A percentile compares a stretch with the other conserved stretches of the same genome.
phyloP scores from a whole-genome alignment of 805 yeast genomes.

The Cyberlindnera nakhonratchasimensis region DNA sequence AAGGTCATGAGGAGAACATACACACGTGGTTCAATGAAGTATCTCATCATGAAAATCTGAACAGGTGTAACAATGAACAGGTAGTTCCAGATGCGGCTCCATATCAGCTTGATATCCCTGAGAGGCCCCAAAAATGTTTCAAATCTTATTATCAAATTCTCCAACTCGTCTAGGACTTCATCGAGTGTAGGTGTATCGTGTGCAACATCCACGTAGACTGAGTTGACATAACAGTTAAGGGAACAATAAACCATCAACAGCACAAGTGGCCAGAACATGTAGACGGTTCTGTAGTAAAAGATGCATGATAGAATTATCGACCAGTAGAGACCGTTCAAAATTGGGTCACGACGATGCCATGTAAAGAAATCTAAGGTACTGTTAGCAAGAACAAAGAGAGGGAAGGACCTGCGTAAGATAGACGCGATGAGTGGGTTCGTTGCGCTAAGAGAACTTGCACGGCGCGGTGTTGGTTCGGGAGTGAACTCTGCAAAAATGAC shows the following conservation, averaged over 20 bases:
- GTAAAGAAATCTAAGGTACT: constrained; percentile 40
- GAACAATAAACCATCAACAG: constrained; percentile 34
- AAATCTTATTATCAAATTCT: constrained; percentile 40
- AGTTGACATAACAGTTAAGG: constrained; percentile 41
- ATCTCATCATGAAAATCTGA: constrained; percentile 33
- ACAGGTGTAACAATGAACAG: constrained; percentile 38
- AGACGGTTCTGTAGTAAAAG: constrained; percentile 37
- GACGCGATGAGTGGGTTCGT: constrained; percentile 38
- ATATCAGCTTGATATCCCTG: constrained; percentile 26
- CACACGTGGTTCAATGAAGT: constrained; percentile 34
- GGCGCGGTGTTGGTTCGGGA: constrained; percentile 12
- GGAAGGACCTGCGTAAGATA: constrained; percentile 42
- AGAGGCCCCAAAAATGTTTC: constrained; percentile 31
- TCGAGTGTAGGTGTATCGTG: constrained; percentile 47
- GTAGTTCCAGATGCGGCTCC: constrained; percentile 31
- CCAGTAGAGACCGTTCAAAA: constrained; percentile 38
- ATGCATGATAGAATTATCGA: constrained; percentile 34
- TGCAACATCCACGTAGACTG: constrained; percentile 38
- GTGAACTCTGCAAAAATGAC: constrained; percentile 15
- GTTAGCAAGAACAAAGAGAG: constrained; percentile 42
- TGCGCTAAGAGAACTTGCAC: constrained; percentile 3
- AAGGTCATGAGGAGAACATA: constrained; percentile 36
- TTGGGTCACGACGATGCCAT: constrained; percentile 46
- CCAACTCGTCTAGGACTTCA: constrained; percentile 42
- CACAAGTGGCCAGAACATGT: constrained; percentile 34